Conservation (phyloP, 108 stramenopile species). For the Cylindrotheca closterium region DNA sequence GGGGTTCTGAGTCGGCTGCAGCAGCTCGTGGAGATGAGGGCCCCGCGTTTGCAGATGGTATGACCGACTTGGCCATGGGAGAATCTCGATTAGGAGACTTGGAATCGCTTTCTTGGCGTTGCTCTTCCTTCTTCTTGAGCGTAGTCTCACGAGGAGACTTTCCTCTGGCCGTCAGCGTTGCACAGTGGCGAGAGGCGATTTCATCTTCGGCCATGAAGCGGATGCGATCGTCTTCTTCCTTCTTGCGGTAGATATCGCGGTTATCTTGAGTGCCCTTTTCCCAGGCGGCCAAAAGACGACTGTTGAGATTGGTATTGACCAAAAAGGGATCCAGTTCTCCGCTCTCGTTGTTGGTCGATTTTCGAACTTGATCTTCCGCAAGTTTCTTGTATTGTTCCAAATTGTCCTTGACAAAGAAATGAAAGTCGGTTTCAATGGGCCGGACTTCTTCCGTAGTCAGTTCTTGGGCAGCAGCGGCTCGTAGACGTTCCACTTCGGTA, state of each 20-base stretch:
- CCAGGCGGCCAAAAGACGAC: slow-evolving; percentile 70
- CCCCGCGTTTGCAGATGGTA: no score
- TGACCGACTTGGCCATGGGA: background rate
- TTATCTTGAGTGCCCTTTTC: slow-evolving; percentile 44
- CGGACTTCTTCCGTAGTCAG: slow-evolving; percentile 50
- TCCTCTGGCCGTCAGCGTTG: slow-evolving; percentile 77
- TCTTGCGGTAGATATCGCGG: background rate
- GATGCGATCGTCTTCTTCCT: slow-evolving; percentile 70
- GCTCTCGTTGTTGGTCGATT: slow-evolving; percentile 16
- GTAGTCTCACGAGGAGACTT: slow-evolving; percentile 19
- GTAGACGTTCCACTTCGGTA: slow-evolving; percentile 44
- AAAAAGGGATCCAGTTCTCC: slow-evolving; percentile 49
- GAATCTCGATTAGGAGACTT: no score
- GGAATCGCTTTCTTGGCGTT: slow-evolving; percentile 17
- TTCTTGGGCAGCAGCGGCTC: slow-evolving; percentile 34
- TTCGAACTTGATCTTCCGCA: slow-evolving; percentile 52
- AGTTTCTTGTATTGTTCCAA: slow-evolving; percentile 26
- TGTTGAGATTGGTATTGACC: slow-evolving; percentile 70
- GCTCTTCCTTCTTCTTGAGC: background rate
- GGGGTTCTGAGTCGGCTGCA: no score
- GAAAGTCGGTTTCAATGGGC: slow-evolving; percentile 86
- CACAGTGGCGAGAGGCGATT: slow-evolving; percentile 88
- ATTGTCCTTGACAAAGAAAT: slow-evolving; percentile 69
- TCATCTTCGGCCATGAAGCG: slow-evolving; percentile 88
- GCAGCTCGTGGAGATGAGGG: no score